Conservation (phyloP, 2,329 filamentous ascomycete species). For the Cyphellophora europaea region DNA sequence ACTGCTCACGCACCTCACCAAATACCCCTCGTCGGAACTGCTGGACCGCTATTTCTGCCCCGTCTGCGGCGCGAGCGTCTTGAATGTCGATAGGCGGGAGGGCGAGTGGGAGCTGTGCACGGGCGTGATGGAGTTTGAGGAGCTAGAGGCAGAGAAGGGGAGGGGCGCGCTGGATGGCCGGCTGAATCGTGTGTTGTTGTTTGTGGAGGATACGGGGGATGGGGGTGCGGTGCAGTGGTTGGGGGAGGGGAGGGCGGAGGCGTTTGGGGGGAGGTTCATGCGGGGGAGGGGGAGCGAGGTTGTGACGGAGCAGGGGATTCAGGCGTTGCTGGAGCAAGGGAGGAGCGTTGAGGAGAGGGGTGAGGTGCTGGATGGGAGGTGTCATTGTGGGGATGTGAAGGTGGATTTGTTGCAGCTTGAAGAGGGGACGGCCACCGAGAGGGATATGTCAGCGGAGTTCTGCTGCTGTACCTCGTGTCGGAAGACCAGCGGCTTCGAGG, state of each 20-base stretch:
- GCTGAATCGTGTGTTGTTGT: constrained; percentile 13
- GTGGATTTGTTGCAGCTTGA: not conserved
- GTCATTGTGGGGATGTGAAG: constrained; percentile 8
- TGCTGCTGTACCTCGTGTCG: constrained; percentile 12
- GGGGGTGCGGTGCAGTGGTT: constrained; percentile 15
- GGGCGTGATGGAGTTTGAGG: constrained; percentile 7
- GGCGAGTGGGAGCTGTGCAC: constrained; percentile 14
- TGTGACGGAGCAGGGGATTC: constrained; percentile 7
- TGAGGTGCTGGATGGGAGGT: constrained; percentile 5
- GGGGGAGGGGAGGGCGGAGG: constrained; percentile 7
- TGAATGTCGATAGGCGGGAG: constrained; percentile 8
- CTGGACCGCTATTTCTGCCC: constrained; percentile 11
- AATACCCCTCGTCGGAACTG: constrained; percentile 6
- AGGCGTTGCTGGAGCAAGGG: constrained; percentile 3
- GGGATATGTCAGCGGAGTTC: constrained; percentile 3
- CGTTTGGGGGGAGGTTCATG: constrained; percentile 9
- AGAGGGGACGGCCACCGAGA: not conserved
- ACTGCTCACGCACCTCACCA: constrained; percentile 3
- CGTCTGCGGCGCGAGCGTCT: constrained; percentile 9
- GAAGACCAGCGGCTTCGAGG: constrained; percentile 11
- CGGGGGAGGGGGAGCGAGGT: constrained; percentile 7
- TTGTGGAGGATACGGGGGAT: constrained; percentile 14
- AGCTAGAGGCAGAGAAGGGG: constrained; percentile 1
- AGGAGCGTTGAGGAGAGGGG: not conserved
- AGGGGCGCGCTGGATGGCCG: constrained; percentile 3